Evolutionary conservation across 2,329 filamentous ascomycete genomes (phyloP).

Genomic region (Colletotrichum magnum): DNA sequence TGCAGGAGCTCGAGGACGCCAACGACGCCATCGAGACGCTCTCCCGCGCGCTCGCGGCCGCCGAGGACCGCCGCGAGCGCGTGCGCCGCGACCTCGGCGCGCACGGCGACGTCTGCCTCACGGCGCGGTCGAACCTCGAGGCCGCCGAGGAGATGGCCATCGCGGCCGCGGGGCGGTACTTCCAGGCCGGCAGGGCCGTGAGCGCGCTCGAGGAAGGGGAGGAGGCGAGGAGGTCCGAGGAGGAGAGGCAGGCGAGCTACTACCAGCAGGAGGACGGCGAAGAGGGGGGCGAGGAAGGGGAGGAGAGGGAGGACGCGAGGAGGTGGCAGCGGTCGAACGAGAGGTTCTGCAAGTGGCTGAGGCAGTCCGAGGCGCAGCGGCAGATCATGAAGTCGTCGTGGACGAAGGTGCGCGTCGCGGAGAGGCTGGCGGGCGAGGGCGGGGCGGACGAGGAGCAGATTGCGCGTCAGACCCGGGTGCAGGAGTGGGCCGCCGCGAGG

Average conservation of each 20-base stretch:
- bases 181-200: conserved; percentile 28
- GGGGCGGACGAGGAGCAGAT: conserved; percentile 25
- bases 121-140: conserved; percentile 29
- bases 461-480: conserved; percentile 21
- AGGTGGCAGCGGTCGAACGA: conserved; percentile 35
- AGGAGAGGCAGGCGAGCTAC: neutral
- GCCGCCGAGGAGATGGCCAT: conserved; percentile 39
- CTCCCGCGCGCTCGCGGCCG: conserved; percentile 9
- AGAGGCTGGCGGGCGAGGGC: conserved; percentile 22
- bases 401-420: conserved; percentile 36
- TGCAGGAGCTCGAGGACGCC: conserved; percentile 39
- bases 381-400: conserved; percentile 40
- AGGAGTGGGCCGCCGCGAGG: conserved; percentile 32
- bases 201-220: conserved; percentile 27
- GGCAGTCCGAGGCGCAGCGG: conserved; percentile 35
- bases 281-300: neutral
- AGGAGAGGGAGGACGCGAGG: conserved; percentile 1
- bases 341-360: conserved; percentile 36
- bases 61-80: conserved; percentile 31
- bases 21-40: conserved; percentile 33
- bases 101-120: conserved; percentile 32
- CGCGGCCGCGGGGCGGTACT: conserved; percentile 30
- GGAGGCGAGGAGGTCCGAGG: neutral
- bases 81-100: conserved; percentile 22
- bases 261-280: neutral